A percentile compares a stretch with the other conserved stretches of the same genome.
These are phyloP conservation scores for Tirmania nivea DNA, from an alignment of 495 filamentous ascomycete genomes.

Conservation along the genomic window DNA sequence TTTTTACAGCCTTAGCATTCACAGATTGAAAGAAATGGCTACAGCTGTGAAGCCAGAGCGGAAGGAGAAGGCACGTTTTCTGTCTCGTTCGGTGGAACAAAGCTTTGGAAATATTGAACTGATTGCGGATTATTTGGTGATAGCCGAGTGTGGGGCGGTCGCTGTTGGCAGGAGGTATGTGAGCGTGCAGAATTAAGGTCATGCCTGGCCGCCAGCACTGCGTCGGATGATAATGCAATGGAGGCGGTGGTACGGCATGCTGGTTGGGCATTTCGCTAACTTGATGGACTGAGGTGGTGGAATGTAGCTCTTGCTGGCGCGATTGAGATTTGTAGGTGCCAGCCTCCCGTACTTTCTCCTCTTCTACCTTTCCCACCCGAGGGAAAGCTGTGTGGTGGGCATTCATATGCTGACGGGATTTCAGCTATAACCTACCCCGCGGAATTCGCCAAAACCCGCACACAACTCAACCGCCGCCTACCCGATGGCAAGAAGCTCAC, in stretches of 20 bases:
- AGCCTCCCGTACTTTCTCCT: background rate
- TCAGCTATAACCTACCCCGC: conserved; percentile 94
- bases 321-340: conserved; percentile 59
- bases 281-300: background rate
- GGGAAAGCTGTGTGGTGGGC: background rate
- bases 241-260: too few relatives aligned
- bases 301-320: conserved; percentile 52
- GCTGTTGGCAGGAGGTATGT: conserved; percentile 49
- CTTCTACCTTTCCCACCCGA: conserved; percentile 1
- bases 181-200: background rate
- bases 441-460: conserved; percentile 92
- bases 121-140: conserved; percentile 7
- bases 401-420: background rate
- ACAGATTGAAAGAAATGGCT: background rate
- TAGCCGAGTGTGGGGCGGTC: conserved; percentile 66
- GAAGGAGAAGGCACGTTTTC: background rate
- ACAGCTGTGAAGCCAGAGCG: background rate
- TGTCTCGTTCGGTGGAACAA: background rate
- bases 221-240: background rate
- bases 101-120: background rate
- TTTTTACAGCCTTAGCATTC: too few relatives aligned
- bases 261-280: background rate
- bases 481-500: conserved; percentile 68
- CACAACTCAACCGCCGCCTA: conserved; percentile 76
- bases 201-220: background rate